Evolutionary conservation across 805 yeast genomes (phyloP).

Genomic region (Myxozyma neotropica): DNA sequence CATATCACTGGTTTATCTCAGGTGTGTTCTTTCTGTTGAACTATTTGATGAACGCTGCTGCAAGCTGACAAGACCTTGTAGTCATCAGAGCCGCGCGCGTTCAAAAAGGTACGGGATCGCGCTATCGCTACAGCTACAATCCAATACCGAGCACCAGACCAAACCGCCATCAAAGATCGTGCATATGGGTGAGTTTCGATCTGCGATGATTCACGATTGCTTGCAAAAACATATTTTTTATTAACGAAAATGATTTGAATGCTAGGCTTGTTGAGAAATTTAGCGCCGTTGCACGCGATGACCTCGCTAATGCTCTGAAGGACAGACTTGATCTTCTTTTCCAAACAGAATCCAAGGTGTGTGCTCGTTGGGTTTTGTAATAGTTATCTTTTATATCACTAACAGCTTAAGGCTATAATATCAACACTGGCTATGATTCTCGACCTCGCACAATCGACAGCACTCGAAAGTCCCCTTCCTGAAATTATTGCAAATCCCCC

Average conservation of each 20-base stretch:
- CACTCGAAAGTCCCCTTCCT: slow-evolving; percentile 13
- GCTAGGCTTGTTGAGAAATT: slow-evolving; percentile 38
- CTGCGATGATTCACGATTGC: too few species aligned
- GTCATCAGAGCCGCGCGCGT: slow-evolving; percentile 14
- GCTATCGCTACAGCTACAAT: slow-evolving; percentile 9
- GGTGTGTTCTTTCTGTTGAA: not conserved
- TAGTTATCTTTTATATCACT: not conserved
- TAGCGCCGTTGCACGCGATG: slow-evolving; percentile 39
- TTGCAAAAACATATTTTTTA: too few species aligned
- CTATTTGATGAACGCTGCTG: not conserved
- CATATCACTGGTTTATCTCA: slow-evolving; percentile 14
- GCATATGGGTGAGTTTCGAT: slow-evolving; percentile 16
- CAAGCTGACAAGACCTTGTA: not conserved
- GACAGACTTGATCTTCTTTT: slow-evolving; percentile 32
- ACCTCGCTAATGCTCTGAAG: slow-evolving; percentile 37
- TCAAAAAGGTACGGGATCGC: slow-evolving; percentile 8
- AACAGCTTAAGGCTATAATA: slow-evolving; percentile 3
- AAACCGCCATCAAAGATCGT: slow-evolving; percentile 12
- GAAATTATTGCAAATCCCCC: slow-evolving; percentile 8
- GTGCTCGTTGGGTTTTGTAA: not conserved
- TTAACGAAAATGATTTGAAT: too few species aligned
- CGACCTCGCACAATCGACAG: slow-evolving; percentile 28
- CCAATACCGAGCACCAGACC: slow-evolving; percentile 9
- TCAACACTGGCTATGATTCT: slow-evolving; percentile 33
- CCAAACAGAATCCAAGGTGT: slow-evolving; percentile 31